phyloP scores from a whole-genome alignment of 768 basidiomycete genomes.

The Polyporus arcularius region DNA sequence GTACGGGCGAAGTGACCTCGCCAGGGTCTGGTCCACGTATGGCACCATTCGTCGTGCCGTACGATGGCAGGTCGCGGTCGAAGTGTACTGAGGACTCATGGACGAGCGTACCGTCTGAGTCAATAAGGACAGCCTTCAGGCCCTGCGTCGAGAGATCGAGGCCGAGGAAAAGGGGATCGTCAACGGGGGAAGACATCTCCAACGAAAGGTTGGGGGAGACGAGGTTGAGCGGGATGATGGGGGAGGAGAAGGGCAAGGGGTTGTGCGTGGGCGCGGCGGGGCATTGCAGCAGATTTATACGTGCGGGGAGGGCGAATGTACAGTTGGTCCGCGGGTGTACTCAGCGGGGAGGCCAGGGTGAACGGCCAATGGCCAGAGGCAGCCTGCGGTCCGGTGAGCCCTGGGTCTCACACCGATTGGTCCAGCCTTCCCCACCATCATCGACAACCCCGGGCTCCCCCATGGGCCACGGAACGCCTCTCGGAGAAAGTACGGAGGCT shows the following conservation, averaged over 20 bases:
- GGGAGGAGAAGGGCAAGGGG: neutral
- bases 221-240: neutral
- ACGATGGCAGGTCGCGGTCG: slow-evolving; percentile 73
- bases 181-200: slow-evolving; percentile 5
- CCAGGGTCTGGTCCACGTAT: slow-evolving; percentile 64
- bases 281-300: slow-evolving; percentile 7
- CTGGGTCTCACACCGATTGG: neutral
- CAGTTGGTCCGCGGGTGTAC: neutral
- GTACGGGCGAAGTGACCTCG: slow-evolving; percentile 78
- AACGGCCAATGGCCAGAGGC: slow-evolving; percentile 10
- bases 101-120: slow-evolving; percentile 55
- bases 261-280: neutral
- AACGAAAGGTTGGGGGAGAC: neutral
- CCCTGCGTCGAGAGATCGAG: slow-evolving; percentile 88
- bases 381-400: slow-evolving; percentile 6
- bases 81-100: slow-evolving; percentile 78
- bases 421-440: slow-evolving; percentile 8
- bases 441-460: neutral
- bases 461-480: slow-evolving; percentile 2
- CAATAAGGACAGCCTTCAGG: slow-evolving; percentile 73
- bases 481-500: slow-evolving; percentile 2
- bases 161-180: slow-evolving; percentile 62
- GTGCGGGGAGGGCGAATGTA: neutral
- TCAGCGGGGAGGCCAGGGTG: neutral
- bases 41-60: slow-evolving; percentile 67